phyloP scores from a whole-genome alignment of 192 early-diverging fungal species.

The Umbelopsis sp. region DNA sequence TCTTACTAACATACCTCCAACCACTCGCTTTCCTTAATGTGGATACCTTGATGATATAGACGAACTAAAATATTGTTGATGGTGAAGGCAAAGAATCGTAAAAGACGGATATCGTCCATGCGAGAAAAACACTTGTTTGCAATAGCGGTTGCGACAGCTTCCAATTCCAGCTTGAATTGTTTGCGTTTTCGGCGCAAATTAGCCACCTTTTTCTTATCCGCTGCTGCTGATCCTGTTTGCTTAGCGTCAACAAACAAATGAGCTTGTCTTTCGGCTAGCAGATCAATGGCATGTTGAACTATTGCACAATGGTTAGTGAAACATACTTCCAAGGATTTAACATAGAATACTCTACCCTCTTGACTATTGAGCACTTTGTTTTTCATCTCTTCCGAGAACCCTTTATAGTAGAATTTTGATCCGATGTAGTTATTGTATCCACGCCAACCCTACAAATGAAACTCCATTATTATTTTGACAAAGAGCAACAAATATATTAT shows the following conservation, averaged over 20 bases:
- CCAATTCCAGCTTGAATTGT: constrained; percentile 42
- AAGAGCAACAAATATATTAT: neutral
- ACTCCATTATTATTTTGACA: neutral
- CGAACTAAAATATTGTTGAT: constrained; percentile 74
- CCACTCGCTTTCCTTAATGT: constrained; percentile 80
- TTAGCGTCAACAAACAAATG: constrained; percentile 30
- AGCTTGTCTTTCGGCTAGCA: constrained; percentile 36
- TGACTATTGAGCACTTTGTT: constrained; percentile 56
- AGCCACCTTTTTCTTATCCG: constrained; percentile 34
- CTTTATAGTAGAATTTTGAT: constrained; percentile 66
- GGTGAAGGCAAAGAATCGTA: constrained; percentile 70
- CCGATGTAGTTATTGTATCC: constrained; percentile 79
- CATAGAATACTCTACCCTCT: constrained; percentile 47
- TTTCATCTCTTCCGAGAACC: constrained; percentile 67
- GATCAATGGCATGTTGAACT: constrained; percentile 38
- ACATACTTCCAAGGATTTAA: neutral
- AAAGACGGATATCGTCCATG: constrained; percentile 63
- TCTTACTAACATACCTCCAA: constrained; percentile 52
- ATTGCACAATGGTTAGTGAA: neutral
- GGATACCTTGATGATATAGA: constrained; percentile 87
- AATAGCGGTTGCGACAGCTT: constrained; percentile 57
- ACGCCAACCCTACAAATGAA: constrained; percentile 69
- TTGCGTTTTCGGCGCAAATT: constrained; percentile 16
- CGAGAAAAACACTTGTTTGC: constrained; percentile 61
- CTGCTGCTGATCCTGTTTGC: constrained; percentile 29